phyloP scores from a whole-genome alignment of 202 grass and related monocot species.

The Panicum hallii region DNA sequence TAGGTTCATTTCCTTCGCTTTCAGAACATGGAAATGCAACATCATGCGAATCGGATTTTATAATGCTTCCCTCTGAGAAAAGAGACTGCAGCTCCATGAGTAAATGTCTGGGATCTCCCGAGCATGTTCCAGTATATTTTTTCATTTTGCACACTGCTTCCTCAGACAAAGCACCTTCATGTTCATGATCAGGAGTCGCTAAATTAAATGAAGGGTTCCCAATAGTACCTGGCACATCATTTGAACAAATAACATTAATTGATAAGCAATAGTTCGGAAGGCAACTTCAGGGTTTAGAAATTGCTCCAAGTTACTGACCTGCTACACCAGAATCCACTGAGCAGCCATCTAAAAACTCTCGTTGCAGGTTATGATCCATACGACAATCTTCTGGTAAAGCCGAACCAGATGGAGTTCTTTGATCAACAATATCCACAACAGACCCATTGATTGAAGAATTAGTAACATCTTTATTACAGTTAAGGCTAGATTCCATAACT shows the following conservation, averaged over 20 bases:
- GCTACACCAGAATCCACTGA: neutral
- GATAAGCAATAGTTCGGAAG: conserved; percentile 10
- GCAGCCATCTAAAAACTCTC: neutral
- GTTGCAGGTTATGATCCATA: neutral
- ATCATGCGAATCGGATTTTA: neutral
- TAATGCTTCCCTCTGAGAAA: conserved; percentile 5
- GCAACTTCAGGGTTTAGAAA: neutral
- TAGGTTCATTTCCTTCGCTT: conserved; percentile 1
- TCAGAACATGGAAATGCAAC: conserved; percentile 18
- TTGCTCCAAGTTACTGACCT: conserved; percentile 39
- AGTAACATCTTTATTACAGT: neutral
- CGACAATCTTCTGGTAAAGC: conserved; percentile 18
- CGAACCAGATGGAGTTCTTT: conserved; percentile 13
- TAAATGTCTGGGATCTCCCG: conserved; percentile 29
- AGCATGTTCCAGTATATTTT: conserved; percentile 31
- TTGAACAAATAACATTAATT: conserved; percentile 30
- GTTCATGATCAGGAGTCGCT: conserved; percentile 24
- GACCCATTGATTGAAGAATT: neutral
- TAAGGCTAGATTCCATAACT: conserved; percentile 7
- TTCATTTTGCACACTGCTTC: conserved; percentile 22
- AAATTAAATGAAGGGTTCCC: conserved; percentile 3
- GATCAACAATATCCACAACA: neutral
- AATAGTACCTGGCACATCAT: conserved; percentile 28
- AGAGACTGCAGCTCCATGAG: conserved; percentile 29
- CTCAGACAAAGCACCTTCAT: conserved; percentile 7